phyloP scores from a whole-genome alignment of 2,329 filamentous ascomycete genomes.

The Aspergillus felis region DNA sequence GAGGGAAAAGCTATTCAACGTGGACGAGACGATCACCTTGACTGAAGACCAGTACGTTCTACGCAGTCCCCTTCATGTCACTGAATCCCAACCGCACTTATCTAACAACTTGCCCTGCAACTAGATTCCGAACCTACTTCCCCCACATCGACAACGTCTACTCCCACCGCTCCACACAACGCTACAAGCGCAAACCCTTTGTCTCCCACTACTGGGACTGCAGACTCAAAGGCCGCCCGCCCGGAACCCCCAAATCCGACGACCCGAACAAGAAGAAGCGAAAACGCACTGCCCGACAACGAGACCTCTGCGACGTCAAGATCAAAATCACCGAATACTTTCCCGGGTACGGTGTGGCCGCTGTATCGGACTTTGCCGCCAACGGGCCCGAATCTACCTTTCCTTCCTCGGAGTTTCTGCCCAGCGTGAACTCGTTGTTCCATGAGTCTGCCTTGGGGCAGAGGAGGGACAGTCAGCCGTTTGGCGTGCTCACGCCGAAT shows the following conservation, averaged over 20 bases:
- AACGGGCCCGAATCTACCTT: constrained; percentile 18
- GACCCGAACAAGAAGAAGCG: constrained; percentile 80
- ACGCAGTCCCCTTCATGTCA: background rate
- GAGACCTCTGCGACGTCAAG: constrained; percentile 80
- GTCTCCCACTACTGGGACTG: constrained; percentile 84
- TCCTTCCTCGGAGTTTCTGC: constrained; percentile 17
- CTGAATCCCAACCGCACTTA: background rate
- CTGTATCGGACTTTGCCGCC: constrained; percentile 13
- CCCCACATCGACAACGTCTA: constrained; percentile 82
- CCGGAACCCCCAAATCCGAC: constrained; percentile 73
- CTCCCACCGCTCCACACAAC: constrained; percentile 76
- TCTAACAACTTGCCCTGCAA: background rate
- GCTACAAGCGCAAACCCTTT: constrained; percentile 77
- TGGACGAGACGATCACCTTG: constrained; percentile 68
- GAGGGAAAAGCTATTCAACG: constrained; percentile 69
- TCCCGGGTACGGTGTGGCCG: constrained; percentile 43
- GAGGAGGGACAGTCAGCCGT: constrained; percentile 24
- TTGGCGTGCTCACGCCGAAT: constrained; percentile 43
- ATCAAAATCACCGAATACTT: constrained; percentile 83
- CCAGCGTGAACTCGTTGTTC: constrained; percentile 23
- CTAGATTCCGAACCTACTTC: constrained; percentile 73
- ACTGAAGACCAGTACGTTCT: constrained; percentile 66
- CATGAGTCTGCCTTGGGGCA: constrained; percentile 8
- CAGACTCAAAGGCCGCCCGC: constrained; percentile 72
- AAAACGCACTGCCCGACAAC: constrained; percentile 68